A percentile compares a stretch with the other conserved stretches of the same genome.
These are phyloP conservation scores for Avena sativa DNA, from an alignment of 176 grass and related monocot species.

Conservation along the genomic window DNA sequence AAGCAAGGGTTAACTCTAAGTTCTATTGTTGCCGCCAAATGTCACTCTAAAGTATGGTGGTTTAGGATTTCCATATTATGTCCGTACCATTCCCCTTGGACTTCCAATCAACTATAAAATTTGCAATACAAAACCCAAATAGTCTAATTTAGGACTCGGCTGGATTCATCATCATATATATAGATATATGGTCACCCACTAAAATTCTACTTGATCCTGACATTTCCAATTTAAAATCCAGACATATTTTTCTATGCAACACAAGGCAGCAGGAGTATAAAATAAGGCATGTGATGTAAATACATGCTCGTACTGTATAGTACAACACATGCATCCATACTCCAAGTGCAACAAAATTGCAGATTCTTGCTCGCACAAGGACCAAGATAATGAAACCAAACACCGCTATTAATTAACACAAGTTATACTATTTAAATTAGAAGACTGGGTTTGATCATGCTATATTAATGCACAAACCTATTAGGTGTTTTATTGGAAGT, in stretches of 20 bases:
- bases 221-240: constrained; percentile 28
- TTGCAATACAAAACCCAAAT: constrained; percentile 10
- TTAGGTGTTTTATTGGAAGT: constrained; percentile 27
- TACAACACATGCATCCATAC: constrained; percentile 27
- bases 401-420: not conserved
- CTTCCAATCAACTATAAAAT: constrained; percentile 2
- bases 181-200: constrained; percentile 33
- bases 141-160: constrained; percentile 3
- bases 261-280: constrained; percentile 11
- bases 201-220: constrained; percentile 45
- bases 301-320: not conserved
- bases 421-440: not conserved
- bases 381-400: constrained; percentile 42
- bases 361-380: constrained; percentile 24
- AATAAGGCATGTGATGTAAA: constrained; percentile 35
- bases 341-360: constrained; percentile 50
- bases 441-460: not conserved
- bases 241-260: constrained; percentile 24
- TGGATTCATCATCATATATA: constrained; percentile 35
- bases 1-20: not conserved
- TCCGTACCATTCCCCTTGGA: not conserved
- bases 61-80: not conserved
- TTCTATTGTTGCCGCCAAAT: not conserved
- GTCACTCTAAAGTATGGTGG: not conserved
- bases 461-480: constrained; percentile 30